Conservation (phyloP, 768 basidiomycete species). For the Tulasnella sp. region DNA sequence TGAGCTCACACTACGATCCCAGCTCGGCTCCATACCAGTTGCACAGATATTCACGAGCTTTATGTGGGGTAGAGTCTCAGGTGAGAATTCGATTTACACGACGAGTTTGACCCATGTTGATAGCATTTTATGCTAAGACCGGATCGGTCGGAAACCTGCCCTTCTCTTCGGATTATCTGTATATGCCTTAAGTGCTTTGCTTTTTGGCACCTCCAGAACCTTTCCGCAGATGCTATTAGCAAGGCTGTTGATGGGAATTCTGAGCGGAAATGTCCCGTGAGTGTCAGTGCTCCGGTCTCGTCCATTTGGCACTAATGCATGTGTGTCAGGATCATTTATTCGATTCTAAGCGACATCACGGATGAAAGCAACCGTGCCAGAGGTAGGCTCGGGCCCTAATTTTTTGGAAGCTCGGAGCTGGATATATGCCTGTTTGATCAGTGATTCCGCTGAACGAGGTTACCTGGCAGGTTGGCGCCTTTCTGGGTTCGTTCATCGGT, state of each 20-base stretch:
- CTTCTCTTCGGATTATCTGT: slow-evolving; percentile 37
- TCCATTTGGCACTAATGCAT: no score
- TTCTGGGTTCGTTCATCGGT: slow-evolving; percentile 48
- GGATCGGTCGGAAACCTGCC: slow-evolving; percentile 39
- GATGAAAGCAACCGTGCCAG: slow-evolving; percentile 63
- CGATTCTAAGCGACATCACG: slow-evolving; percentile 65
- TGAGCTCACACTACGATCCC: neutral
- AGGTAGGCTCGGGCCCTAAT: slow-evolving; percentile 36
- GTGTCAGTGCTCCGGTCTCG: neutral
- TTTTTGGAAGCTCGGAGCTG: neutral
- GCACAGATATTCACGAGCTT: slow-evolving; percentile 36
- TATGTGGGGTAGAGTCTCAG: slow-evolving; percentile 37
- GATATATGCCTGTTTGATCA: neutral
- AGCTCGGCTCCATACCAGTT: slow-evolving; percentile 34
- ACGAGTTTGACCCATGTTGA: neutral
- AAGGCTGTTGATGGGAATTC: slow-evolving; percentile 18
- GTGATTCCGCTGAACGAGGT: slow-evolving; percentile 20
- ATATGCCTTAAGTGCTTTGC: slow-evolving; percentile 19
- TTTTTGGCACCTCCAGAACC: slow-evolving; percentile 34
- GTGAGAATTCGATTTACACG: neutral
- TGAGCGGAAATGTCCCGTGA: slow-evolving; percentile 31
- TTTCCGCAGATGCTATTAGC: slow-evolving; percentile 20
- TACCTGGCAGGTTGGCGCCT: slow-evolving; percentile 23
- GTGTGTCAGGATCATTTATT: slow-evolving; percentile 47
- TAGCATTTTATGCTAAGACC: slow-evolving; percentile 10